Conservation (phyloP, 2,329 filamentous ascomycete species). For the Blumeria graminis region DNA sequence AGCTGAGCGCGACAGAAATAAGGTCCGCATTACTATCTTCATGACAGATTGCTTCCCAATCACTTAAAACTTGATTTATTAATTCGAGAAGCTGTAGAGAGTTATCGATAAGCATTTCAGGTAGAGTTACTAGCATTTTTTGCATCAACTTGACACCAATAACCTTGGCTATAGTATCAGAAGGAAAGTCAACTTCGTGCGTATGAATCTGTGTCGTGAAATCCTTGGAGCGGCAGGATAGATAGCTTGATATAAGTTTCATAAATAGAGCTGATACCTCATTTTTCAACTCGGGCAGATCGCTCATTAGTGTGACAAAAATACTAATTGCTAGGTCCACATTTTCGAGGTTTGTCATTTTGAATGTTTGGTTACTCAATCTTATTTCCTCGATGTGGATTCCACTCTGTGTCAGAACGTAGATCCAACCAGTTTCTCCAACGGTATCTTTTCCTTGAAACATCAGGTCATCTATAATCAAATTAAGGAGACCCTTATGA, state of each 20-base stretch:
- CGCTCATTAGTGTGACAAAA: constrained; percentile 25
- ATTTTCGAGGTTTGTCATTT: constrained; percentile 4
- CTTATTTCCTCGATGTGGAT: constrained; percentile 23
- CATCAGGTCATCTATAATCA: constrained; percentile 28
- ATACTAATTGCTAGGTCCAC: constrained; percentile 21
- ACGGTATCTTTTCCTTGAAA: constrained; percentile 23
- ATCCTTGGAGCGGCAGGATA: constrained; percentile 16
- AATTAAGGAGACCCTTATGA: constrained; percentile 15
- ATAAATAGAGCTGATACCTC: constrained; percentile 38
- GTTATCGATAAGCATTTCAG: constrained; percentile 36
- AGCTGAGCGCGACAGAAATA: constrained; percentile 29
- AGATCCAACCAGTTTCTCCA: constrained; percentile 25
- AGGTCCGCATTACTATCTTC: constrained; percentile 22
- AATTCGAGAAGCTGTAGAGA: constrained; percentile 41
- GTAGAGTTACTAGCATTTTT: constrained; percentile 36
- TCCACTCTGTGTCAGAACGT: constrained; percentile 21
- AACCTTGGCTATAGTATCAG: constrained; percentile 24
- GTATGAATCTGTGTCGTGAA: constrained; percentile 10
- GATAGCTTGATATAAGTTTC: constrained; percentile 31
- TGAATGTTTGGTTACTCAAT: constrained; percentile 2
- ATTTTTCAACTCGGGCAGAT: constrained; percentile 13
- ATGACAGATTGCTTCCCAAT: constrained; percentile 16
- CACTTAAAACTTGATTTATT: constrained; percentile 30
- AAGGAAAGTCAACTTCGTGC: constrained; percentile 13
- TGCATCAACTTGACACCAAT: constrained; percentile 38